Percentiles rank a stretch among this genome's conserved stretches.
These are phyloP conservation scores for Eremothecium coryli DNA, from an alignment of 1,139 yeast species.

Conservation along the genomic window DNA sequence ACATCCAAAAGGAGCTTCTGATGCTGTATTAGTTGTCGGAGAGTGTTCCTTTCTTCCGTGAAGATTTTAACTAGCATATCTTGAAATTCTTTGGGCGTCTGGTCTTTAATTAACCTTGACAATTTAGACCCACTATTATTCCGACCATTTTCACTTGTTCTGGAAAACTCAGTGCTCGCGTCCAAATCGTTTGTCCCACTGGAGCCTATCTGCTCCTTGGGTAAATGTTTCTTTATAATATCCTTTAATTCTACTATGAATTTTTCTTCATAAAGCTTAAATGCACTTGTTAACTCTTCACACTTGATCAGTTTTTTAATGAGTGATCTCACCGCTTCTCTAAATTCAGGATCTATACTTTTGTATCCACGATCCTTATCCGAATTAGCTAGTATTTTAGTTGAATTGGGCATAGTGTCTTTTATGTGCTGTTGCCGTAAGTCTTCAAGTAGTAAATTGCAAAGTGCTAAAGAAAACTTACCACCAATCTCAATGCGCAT, in stretches of 20 bases:
- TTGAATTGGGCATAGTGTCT: conserved; percentile 37
- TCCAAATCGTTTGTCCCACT: conserved; percentile 1
- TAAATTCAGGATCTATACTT: conserved; percentile 18
- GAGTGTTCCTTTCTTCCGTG: conserved; percentile 57
- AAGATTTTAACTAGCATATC: conserved; percentile 56
- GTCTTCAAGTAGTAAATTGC: conserved; percentile 49
- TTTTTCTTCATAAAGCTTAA: conserved; percentile 55
- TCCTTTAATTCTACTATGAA: conserved; percentile 62
- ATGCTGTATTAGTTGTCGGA: conserved; percentile 65
- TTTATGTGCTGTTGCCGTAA: conserved; percentile 38
- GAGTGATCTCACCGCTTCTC: conserved; percentile 35
- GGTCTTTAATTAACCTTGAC: conserved; percentile 49
- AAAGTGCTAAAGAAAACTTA: conserved; percentile 51
- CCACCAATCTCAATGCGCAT: conserved; percentile 57
- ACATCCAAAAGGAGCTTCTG: conserved; percentile 71
- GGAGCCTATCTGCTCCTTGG: conserved; percentile 30
- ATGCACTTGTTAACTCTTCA: conserved; percentile 56
- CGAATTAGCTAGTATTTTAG: conserved; percentile 35
- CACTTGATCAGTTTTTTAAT: conserved; percentile 53
- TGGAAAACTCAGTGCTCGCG: background rate
- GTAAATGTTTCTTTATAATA: conserved; percentile 58
- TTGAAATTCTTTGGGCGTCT: conserved; percentile 69
- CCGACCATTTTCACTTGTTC: background rate
- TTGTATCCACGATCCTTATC: conserved; percentile 20
- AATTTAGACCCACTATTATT: conserved; percentile 31